Conservation (phyloP, 805 yeast genomes). For the Yamadazyma ubonensis region DNA sequence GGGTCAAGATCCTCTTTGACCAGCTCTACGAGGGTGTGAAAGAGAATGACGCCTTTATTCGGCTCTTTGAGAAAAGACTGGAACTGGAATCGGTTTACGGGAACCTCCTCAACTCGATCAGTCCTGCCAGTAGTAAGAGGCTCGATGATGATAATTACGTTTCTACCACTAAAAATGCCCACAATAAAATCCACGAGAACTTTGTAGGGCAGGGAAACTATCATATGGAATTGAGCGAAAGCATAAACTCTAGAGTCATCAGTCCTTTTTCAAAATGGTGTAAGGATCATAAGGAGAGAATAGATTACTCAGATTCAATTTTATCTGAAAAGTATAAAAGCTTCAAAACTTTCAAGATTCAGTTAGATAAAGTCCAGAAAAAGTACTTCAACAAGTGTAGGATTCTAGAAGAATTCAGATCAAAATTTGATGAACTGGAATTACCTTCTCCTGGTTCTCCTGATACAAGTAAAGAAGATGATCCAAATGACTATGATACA, state of each 20-base stretch:
- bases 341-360: constrained; percentile 47
- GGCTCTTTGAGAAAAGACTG: constrained; percentile 65
- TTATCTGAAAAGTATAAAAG: constrained; percentile 50
- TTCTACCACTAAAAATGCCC: constrained; percentile 62
- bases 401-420: constrained; percentile 62
- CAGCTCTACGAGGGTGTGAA: constrained; percentile 60
- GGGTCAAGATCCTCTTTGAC: constrained; percentile 50
- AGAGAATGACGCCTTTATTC: constrained; percentile 69
- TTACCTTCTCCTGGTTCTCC: constrained; percentile 13
- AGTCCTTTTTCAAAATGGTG: constrained; percentile 77
- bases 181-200: constrained; percentile 53
- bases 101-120: constrained; percentile 43
- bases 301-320: constrained; percentile 57
- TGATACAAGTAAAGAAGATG: constrained; percentile 7
- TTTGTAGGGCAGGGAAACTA: constrained; percentile 57
- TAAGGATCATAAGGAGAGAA: constrained; percentile 64
- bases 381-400: constrained; percentile 78
- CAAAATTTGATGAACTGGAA: constrained; percentile 47
- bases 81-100: constrained; percentile 73
- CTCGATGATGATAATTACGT: constrained; percentile 55
- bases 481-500: constrained; percentile 22
- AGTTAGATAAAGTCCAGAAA: constrained; percentile 59
- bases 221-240: constrained; percentile 61
- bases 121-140: constrained; percentile 36
- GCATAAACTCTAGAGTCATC: constrained; percentile 58